Percentiles rank a stretch among this genome's conserved stretches.
phyloP scores from a whole-genome alignment of 2,329 filamentous ascomycete species.

The Pseudodiploospora longispora region DNA sequence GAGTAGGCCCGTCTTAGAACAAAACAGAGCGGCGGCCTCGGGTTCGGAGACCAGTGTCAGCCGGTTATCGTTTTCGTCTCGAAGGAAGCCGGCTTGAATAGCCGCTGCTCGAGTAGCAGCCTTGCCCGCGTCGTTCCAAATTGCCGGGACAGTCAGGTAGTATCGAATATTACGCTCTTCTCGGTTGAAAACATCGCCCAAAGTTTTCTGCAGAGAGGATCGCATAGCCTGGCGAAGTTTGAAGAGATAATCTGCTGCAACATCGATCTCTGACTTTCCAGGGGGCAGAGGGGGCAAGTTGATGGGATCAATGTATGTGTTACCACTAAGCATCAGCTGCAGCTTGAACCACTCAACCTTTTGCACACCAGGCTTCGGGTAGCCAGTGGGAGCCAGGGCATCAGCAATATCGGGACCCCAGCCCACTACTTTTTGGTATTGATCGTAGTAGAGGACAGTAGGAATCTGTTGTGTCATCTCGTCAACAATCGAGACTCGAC shows the following conservation, averaged over 20 bases:
- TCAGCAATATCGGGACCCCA: slow-evolving; percentile 98
- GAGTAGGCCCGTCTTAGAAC: slow-evolving; percentile 89
- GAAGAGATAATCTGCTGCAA: slow-evolving; percentile 98
- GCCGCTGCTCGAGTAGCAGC: slow-evolving; percentile 91
- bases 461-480: slow-evolving; percentile 61
- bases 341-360: slow-evolving; percentile 99
- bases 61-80: slow-evolving; percentile 95
- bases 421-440: slow-evolving; percentile 98
- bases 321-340: slow-evolving; percentile 95
- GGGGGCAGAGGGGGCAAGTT: slow-evolving; percentile 95
- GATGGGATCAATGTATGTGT: slow-evolving; percentile 98
- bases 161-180: slow-evolving; percentile 98
- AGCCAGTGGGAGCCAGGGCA: slow-evolving; percentile 90
- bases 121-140: slow-evolving; percentile 99
- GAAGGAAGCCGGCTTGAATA: slow-evolving; percentile 92
- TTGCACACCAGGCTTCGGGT: slow-evolving; percentile 94
- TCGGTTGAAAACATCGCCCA: slow-evolving; percentile 94
- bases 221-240: slow-evolving; percentile 97
- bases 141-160: slow-evolving; percentile 96
- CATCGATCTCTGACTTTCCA: slow-evolving; percentile 97
- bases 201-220: slow-evolving; percentile 86
- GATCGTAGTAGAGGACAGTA: slow-evolving; percentile 98
- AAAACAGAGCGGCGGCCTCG: slow-evolving; percentile 94
- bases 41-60: slow-evolving; percentile 92
- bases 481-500: neutral